These are phyloP conservation scores for Leccinum longicurvipes DNA, from an alignment of 768 basidiomycete genomes.

Conservation along the genomic window DNA sequence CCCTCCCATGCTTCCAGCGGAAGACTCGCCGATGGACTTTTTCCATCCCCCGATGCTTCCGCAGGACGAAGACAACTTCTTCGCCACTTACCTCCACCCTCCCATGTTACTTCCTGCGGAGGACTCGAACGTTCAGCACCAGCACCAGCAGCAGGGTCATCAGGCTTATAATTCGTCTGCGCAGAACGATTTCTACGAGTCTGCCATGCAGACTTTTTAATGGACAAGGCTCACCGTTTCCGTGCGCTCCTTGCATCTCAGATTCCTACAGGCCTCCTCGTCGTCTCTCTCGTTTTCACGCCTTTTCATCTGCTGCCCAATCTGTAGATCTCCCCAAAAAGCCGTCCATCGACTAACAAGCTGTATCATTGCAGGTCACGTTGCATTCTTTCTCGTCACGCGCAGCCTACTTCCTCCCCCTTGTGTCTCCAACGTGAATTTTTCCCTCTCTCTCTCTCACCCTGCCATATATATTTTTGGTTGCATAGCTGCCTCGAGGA, in stretches of 20 bases:
- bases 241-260: slow-evolving; percentile 2
- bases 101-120: slow-evolving; percentile 50
- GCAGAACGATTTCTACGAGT: slow-evolving; percentile 34
- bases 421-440: not conserved
- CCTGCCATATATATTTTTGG: slow-evolving; percentile 31
- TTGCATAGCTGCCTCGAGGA: slow-evolving; percentile 19
- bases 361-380: slow-evolving; percentile 20
- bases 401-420: not conserved
- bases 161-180: slow-evolving; percentile 15
- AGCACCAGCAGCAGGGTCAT: slow-evolving; percentile 22
- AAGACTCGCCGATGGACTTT: slow-evolving; percentile 71
- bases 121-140: slow-evolving; percentile 24
- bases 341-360: not conserved
- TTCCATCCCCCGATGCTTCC: slow-evolving; percentile 59
- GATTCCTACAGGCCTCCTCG: slow-evolving; percentile 4
- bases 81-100: slow-evolving; percentile 51
- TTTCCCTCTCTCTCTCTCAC: slow-evolving; percentile 16
- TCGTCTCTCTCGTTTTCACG: not conserved
- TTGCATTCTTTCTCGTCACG: slow-evolving; percentile 6
- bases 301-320: not conserved
- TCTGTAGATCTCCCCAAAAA: slow-evolving; percentile 23
- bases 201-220: slow-evolving; percentile 34
- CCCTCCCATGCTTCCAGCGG: slow-evolving; percentile 64
- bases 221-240: slow-evolving; percentile 2
- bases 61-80: slow-evolving; percentile 65